Conservation (phyloP, 2,329 filamentous ascomycete genomes). For the Colletotrichum eleusines region DNA sequence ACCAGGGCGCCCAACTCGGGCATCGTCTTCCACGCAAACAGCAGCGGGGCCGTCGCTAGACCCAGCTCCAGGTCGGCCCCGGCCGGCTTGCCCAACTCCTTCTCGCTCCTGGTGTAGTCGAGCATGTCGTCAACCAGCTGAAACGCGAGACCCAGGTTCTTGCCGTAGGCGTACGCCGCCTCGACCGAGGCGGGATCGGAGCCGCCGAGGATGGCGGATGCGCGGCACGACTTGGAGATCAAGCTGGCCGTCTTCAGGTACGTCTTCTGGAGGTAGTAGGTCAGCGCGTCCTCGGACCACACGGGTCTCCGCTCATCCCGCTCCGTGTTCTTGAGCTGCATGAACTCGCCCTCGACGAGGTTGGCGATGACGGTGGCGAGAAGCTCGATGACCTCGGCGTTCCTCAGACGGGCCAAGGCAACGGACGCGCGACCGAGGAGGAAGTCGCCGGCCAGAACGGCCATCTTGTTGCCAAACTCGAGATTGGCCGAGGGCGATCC, state of each 20-base stretch:
- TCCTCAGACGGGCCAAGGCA: constrained; percentile 87
- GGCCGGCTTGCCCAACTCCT: constrained; percentile 92
- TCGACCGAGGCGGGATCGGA: constrained; percentile 84
- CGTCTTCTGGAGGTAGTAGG: constrained; percentile 97
- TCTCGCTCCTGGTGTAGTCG: constrained; percentile 89
- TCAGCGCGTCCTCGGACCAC: constrained; percentile 89
- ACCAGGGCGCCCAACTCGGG: constrained; percentile 88
- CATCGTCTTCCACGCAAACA: constrained; percentile 96
- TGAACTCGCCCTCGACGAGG: constrained; percentile 97
- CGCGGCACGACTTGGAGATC: constrained; percentile 95
- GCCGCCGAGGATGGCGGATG: constrained; percentile 86
- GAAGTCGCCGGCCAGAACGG: constrained; percentile 97
- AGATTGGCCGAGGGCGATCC: constrained; percentile 90
- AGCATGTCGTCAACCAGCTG: constrained; percentile 98
- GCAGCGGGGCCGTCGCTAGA: constrained; percentile 89
- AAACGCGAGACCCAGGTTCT: constrained; percentile 94
- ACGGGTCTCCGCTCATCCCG: constrained; percentile 85
- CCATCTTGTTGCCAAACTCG: constrained; percentile 99
- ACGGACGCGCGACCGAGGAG: constrained; percentile 93
- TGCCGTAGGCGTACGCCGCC: constrained; percentile 90
- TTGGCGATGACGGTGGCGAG: constrained; percentile 97
- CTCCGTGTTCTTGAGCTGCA: constrained; percentile 98
- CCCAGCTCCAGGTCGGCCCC: constrained; percentile 95
- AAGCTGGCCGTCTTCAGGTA: constrained; percentile 97
- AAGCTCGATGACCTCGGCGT: constrained; percentile 94